Conservation (phyloP, 148 eudicot genomes). For the Arctostaphylos glauca region DNA sequence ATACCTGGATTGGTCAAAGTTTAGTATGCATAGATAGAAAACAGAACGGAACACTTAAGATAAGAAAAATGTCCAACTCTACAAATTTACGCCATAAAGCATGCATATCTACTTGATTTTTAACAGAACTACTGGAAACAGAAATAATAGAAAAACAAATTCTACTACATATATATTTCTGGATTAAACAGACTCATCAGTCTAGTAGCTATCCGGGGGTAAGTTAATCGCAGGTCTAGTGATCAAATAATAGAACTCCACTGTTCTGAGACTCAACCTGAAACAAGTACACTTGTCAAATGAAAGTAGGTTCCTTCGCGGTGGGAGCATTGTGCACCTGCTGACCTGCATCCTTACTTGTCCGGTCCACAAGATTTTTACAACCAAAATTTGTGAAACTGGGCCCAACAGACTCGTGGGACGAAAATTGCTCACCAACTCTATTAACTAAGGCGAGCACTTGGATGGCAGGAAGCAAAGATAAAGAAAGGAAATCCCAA, state of each 20-base stretch:
- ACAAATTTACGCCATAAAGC: background rate
- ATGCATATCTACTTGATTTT: background rate
- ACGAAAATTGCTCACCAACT: background rate
- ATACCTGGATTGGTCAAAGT: background rate
- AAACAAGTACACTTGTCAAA: background rate
- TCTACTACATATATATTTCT: background rate
- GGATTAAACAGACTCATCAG: background rate
- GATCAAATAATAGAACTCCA: background rate
- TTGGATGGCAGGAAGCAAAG: background rate
- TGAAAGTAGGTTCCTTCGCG: background rate
- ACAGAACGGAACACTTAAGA: background rate
- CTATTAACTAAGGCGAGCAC: background rate
- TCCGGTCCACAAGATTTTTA: background rate
- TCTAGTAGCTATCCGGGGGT: background rate
- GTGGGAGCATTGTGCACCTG: background rate
- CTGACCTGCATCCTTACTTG: background rate
- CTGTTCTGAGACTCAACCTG: background rate
- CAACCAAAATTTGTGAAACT: background rate
- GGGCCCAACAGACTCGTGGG: background rate
- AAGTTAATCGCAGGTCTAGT: background rate
- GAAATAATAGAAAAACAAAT: too few species aligned
- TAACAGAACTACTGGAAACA: background rate
- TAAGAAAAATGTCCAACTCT: background rate
- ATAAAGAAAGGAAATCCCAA: background rate
- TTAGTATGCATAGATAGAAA: background rate